Evolutionary conservation across 768 basidiomycete genomes (phyloP), one percentile per base, ranked within the genome.

Genomic region (Mycena vitilis): DNA sequence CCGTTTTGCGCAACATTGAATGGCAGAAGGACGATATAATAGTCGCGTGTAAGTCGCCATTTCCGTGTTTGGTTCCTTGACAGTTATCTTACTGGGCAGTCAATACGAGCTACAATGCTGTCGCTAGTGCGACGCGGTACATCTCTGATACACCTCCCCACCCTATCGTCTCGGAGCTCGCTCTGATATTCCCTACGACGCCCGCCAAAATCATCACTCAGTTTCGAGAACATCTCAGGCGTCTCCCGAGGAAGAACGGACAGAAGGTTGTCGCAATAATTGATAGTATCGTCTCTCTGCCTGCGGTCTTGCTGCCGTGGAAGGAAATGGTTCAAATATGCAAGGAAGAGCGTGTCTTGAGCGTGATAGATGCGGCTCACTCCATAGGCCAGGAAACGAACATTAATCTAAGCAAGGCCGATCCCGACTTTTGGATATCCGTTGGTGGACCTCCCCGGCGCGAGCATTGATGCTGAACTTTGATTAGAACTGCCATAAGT

Each of bases 351-450:
- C 87, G 87, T 0, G 84, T 90, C 0, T 85, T 86, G 77, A 90
- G 85, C 38, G 71, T 95, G n/a, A 78, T 96, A 16, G 95, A 96
- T 68, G 95, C 86, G 0, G 94, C 95, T 5, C 95, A 96, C 75
- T 88, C 89, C 13, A 86, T 95, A 51, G 95, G 95, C 0, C 93
- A 94, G 75, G 89, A 94, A 74, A 76, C 87, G 5, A 82, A 87
- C 62, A 79, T 94, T 56, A 85, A 94, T 71, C 73, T 95, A 45
- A 83, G 81, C 23, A 80, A 83, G 45, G 77, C 80, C 0, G 80
- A 83, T 58, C 91, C 91, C 13, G 94, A 95, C 78, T 94, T 95
- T 74, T 95, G 90, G 89, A 79, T 91, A 5, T 90, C 92, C 40
- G 92, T 93, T 68, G 25, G 87, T 81, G 12, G 30, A 10, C 34